phyloP scores from a whole-genome alignment of 257 asterid species.

The Penstemon eatonii region DNA sequence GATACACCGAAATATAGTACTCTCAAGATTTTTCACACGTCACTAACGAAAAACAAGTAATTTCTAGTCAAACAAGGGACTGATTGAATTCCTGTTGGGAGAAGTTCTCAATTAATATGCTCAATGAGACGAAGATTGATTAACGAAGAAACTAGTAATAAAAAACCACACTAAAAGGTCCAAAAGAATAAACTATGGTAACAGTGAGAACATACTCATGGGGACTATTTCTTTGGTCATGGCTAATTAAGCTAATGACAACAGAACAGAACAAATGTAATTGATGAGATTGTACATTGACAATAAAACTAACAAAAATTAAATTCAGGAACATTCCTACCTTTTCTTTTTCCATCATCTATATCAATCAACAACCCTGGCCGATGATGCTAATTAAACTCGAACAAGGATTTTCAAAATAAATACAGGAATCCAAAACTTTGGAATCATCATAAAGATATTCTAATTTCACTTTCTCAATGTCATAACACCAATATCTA shows the following conservation, averaged over 20 bases:
- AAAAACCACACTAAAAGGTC: slow-evolving; percentile 25
- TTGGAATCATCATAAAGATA: no score
- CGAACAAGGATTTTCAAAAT: no score
- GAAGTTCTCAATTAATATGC: no score
- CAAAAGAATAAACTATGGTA: slow-evolving; percentile 44
- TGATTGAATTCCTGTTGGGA: slow-evolving; percentile 17
- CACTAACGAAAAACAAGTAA: slow-evolving; percentile 25
- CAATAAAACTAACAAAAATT: no score
- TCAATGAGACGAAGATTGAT: no score
- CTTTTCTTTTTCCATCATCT: slow-evolving; percentile 51
- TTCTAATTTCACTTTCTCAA: no score
- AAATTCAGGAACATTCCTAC: slow-evolving; percentile 29
- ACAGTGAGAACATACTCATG: slow-evolving; percentile 50
- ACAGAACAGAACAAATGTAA: slow-evolving; percentile 34
- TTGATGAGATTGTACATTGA: not conserved
- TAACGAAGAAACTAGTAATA: no score
- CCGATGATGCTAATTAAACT: no score
- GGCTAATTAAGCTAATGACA: slow-evolving; percentile 30
- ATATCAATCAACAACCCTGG: not conserved
- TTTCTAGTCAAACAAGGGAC: slow-evolving; percentile 20
- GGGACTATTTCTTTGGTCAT: slow-evolving; percentile 33
- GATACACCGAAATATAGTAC: slow-evolving; percentile 30
- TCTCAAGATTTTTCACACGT: slow-evolving; percentile 33
- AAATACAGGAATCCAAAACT: no score
- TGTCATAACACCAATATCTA: no score